Base-by-base conservation (phyloP, 2,329 filamentous ascomycete genomes). In the Colletotrichum acutatum region DNA sequence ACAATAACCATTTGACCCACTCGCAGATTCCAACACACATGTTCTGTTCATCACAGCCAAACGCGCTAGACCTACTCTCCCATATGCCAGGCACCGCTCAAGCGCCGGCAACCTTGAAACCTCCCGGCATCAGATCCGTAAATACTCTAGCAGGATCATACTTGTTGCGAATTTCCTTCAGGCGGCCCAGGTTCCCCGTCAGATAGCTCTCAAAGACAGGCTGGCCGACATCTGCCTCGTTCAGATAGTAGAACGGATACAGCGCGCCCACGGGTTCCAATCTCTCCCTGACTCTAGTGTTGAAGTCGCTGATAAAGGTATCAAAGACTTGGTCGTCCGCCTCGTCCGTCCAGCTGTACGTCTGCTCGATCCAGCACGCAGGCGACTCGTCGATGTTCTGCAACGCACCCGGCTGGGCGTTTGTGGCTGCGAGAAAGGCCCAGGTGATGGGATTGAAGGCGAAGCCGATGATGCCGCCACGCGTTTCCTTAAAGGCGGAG, bases 201-300 rank as follows among this genome's bases (percentile, higher is more conserved):
- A 12, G 22, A 26, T 69, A 69, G 11, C 59, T 52, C 26, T 69
- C 30, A 12, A 69, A 69, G 16, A 69, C 66, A 11, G 66, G 59
- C 59, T 69, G 66, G 30, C 12, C 22, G 46, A 46, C 63, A 7
- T 56, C 59, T 14, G 66, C 66, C 9, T 58, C 66, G 32, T 69
- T 64, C 8, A 69, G 52, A n/a, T 64, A 69, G 22, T 30, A 30
- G 34, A 56, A 69, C 30, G 66, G 59, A 22, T 24, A 19, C 22
- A 30, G 0, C 16, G 63, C 58, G 16, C 24, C 24, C 26, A 62
- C 12, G 6, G 59, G 32, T 49, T 14, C 26, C 2, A 64, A n/a
- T 6, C 8, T 46, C 7, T 24, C 46, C 30, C 14, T 22, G 7
- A 64, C 42, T 2, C 46, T 34, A 11, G 19, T 19, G 19, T 69